Base-by-base conservation (phyloP, 495 filamentous ascomycete species). In the Neurospora sp. region DNA sequence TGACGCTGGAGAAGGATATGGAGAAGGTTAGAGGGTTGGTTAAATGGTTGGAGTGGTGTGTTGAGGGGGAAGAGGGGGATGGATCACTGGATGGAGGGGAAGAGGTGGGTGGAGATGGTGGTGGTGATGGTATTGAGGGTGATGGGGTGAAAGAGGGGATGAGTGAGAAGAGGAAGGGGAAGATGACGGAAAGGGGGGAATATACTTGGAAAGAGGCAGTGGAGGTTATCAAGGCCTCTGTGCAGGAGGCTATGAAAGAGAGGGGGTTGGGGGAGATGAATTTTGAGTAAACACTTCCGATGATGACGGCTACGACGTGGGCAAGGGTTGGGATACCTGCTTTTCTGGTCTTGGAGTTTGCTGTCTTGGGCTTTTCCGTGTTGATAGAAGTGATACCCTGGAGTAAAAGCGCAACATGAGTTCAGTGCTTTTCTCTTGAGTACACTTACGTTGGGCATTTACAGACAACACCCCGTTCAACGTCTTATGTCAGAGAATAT, bases 1-100 rank as follows among this genome's bases (percentile, higher is more conserved):
- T 95, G 0, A 41, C 79, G 4, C 90, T 93, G 38, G 94, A 97
- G 81, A 83, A 85, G 73, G 88, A 97, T 79, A 84, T 97, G 82
- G 89, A 87, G 44, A 82, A 81, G 74, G 80, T 62, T 69, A 72
- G 76, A 71, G 70, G 69, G 72, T 39, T 81, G 41, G 85, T 90
- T 1, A 87, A 83, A 74, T 97, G 93, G 93, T 71, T 97, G 39
- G 86, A 78, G 16, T 94, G 91, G 89, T 80, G 94, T 2, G 81
- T 96, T 37, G 88, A 87, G 38, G 81, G 80, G 10, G 81, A 79
- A 23, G 72, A 72, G 73, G 70, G 81, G 1, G 39, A 40, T 31
- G 14, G 16, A 18, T 35, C 31, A 35, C 1, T 46, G 10, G 62
- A 38, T 3, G n/a, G 16, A 16, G 14, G 16, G 6, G 39, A 41